Base-by-base conservation (phyloP, 2,329 filamentous ascomycete species). In the Fonsecaea erecta region DNA sequence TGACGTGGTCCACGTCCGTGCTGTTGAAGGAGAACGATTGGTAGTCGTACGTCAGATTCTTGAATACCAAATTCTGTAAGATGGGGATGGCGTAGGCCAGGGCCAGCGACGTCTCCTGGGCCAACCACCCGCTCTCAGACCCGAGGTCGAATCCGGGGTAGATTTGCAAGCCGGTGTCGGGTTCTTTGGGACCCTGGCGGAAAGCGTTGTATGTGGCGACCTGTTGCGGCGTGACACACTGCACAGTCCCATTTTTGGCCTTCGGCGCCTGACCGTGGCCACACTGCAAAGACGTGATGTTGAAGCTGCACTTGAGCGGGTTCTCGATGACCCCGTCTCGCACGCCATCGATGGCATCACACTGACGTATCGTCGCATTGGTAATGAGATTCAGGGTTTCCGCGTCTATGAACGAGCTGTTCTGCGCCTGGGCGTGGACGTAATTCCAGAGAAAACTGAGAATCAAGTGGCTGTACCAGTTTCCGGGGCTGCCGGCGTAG, bases 401-500 rank as follows among this genome's bases (percentile, higher is more conserved):
- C 18, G n/a, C n/a, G 24, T 18, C n/a, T n/a, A 51, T 18, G 24
- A 21, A 51, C 43, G 43, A 51, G n/a, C 9, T n/a, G 24, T 26
- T 51, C 43, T 18, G 24, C n/a, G n/a, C 24, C n/a, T 18, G n/a
- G 43, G 24, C 43, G 9, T 21, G 43, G 24, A 9, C 18, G 43
- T 35, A 35, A 35, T 26, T 51, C 43, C 43, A 51, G 43, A 51
- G 43, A n/a, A 26, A 21, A 51, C n/a, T 26, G n/a, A 51, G 43
- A 18, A 51, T 51, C n/a, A 51, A 26, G 43, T 51, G 43, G 43
- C n/a, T 21, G 24, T 51, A 51, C 43, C 43, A 51, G 11, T 18
- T 18, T 26, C n/a, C 43, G 11, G 43, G 43, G 14, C 43, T 51
- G 5, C 43, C 43, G 11, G 43, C 43, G 24, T 21, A 21, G 43